Evolutionary conservation across 768 basidiomycete species (phyloP), one percentile per base, ranked within the genome.

Genomic region (Agaricus bisporus): DNA sequence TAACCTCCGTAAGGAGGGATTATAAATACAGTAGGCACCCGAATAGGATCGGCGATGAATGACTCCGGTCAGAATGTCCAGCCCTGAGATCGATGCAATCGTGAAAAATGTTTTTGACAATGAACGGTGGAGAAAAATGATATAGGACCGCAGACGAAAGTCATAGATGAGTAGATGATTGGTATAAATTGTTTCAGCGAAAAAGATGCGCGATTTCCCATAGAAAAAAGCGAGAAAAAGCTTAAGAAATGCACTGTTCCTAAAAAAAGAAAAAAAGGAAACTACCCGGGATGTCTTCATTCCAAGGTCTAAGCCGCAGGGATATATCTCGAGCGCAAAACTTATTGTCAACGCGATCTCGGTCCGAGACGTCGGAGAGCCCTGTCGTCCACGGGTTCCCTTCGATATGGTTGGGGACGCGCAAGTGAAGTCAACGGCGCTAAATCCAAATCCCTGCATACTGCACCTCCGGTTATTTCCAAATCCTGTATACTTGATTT

Each of bases 371-470:
- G 64, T 37, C 85, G 73, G 60, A 88, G 63, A 37, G 78, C 75
- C 55, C 73, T 75, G 59, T 88, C 86, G 64, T 88, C 86, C 26
- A 73, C 60, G 22, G 80, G 81, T 51, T 83, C 74, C 53, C 86
- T 76, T 46, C 76, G 72, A 51, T 83, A 86, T 6, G 79, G 76
- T 58, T 80, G 79, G 41, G 64, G 69, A 18, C 82, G 75, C 42
- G 72, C 74, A 51, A 86, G 69, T 17, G 77, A 68, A 49, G 77
- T 70, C 46, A 88, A 71, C 12, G 86, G 84, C 6, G 80, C 82
- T 14, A 88, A 74, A 54, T 74, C 75, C 6, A 70, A 65, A 36
- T 64, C 57, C 14, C 60, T 64, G 4, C 64, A 66, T 49, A 63
- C 51, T 20, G 61, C 46, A 18, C 28, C 7, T 32, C 32, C 44